These are phyloP conservation scores for Cutaneotrichosporon cutaneum DNA, from an alignment of 1,284 basidiomycete genomes.

Conservation along the genomic window DNA sequence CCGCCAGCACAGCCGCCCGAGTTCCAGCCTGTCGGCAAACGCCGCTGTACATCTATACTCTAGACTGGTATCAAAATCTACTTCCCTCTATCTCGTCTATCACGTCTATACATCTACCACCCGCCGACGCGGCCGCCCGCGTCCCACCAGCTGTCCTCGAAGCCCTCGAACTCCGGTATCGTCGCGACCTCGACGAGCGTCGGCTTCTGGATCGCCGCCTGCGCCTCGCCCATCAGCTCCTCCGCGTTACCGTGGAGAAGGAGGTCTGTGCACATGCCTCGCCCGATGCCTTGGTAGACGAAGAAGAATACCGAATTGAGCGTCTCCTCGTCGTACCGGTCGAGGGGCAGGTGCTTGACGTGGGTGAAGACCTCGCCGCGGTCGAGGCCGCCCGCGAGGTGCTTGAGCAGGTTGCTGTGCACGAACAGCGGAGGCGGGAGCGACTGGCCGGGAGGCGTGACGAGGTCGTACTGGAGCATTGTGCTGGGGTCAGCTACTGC, in stretches of 20 bases:
- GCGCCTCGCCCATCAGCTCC: background rate
- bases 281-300: constrained; percentile 43
- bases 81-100: too few species aligned
- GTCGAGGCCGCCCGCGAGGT: constrained; percentile 28
- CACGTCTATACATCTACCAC: constrained; percentile 30
- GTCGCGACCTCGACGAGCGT: constrained; percentile 28
- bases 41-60: too few species aligned
- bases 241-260: constrained; percentile 11
- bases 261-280: constrained; percentile 52
- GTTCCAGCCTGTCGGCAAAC: too few species aligned
- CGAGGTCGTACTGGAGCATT: constrained; percentile 47
- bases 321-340: constrained; percentile 30
- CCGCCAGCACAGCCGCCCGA: too few species aligned
- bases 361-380: constrained; percentile 42
- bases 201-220: constrained; percentile 11
- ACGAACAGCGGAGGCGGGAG: constrained; percentile 38
- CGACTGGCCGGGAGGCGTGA: constrained; percentile 15
- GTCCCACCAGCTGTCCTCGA: constrained; percentile 46
- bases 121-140: constrained; percentile 49
- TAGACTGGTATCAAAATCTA: too few species aligned
- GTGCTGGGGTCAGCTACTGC: constrained; percentile 22
- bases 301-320: constrained; percentile 44
- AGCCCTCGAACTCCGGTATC: constrained; percentile 35
- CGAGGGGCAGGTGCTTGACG: constrained; percentile 43
- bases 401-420: constrained; percentile 56